Conservation (phyloP, 768 basidiomycete species). For the Crassisporium funariophilum region DNA sequence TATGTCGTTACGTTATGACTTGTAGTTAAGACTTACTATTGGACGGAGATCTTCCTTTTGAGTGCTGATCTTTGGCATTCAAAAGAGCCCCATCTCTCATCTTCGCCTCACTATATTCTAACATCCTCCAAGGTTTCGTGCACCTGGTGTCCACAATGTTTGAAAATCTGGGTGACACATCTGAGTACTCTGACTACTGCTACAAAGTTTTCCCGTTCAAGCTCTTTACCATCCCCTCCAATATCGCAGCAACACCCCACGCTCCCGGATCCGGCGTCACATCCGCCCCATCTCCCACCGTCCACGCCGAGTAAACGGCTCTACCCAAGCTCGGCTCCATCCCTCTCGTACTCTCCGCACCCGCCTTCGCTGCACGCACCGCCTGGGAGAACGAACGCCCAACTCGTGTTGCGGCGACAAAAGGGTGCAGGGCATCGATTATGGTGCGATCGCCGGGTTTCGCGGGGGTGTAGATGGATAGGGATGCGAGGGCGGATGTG, state of each 20-base stretch:
- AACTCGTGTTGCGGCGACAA: conserved; percentile 36
- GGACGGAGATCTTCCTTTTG: too few relatives aligned
- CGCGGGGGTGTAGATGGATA: conserved; percentile 49
- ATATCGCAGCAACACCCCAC: conserved; percentile 48
- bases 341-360: conserved; percentile 49
- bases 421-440: conserved; percentile 53
- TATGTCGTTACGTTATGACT: too few relatives aligned
- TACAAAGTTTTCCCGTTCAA: too few relatives aligned
- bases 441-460: conserved; percentile 58
- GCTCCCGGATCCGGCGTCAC: conserved; percentile 58
- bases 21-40: too few relatives aligned
- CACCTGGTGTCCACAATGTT: too few relatives aligned
- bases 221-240: conserved; percentile 40
- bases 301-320: conserved; percentile 47
- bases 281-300: conserved; percentile 20
- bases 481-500: conserved; percentile 27
- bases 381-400: conserved; percentile 29
- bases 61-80: too few relatives aligned
- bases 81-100: too few relatives aligned
- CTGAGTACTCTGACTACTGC: too few relatives aligned
- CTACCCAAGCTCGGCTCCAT: conserved; percentile 51
- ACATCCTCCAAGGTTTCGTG: too few relatives aligned
- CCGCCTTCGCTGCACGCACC: conserved; percentile 38
- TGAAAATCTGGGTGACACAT: too few relatives aligned
- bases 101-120: too few relatives aligned